Base-by-base conservation (phyloP, 2,329 filamentous ascomycete species). In the Aspergillus spinulosporus region DNA sequence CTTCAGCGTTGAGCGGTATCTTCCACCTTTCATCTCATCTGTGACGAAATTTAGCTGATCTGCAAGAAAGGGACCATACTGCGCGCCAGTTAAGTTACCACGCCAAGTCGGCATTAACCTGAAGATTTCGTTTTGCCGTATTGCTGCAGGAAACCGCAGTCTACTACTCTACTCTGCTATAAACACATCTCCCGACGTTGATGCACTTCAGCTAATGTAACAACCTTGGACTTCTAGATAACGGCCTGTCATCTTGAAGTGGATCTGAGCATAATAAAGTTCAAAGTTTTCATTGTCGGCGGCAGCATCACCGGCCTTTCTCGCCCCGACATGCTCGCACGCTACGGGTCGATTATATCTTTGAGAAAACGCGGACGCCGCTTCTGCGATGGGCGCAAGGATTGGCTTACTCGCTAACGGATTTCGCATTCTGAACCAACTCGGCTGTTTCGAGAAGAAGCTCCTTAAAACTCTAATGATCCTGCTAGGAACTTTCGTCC, bases 231-330 rank as follows among this genome's bases (percentile, higher is more conserved):
- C 21, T 21, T 21, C 21, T 21, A 21, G 21, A 21, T 21, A 21
- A 21, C 34, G 4, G 34, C 34, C 34, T 37, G 34, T 37, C 21
- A 21, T 21, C 21, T 21, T 21, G 21, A 21, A 21, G 21, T 21
- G 21, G 21, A 34, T 34, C 6, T 11, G n/a, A 37, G 9, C 14
- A 47, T 29, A 4, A 43, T 42, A n/a, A 6, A 21, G 5, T 50
- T 55, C 15, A 55, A 45, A 15, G 39, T 55, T 26, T 21, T 55
- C 21, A 80, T 84, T 49, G 76, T 71, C 0, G 81, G 81, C 21
- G 81, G 78, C 12, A 73, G 77, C 56, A 66, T 83, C 8, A 71
- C 76, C 2, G 82, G 82, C 7, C 66, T 82, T 0, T 66, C 74
- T 0, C 66, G 82, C 3, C 78, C 79, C 3, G 73, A 76, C 45